Base-by-base conservation (phyloP, 1,284 basidiomycete species). In the Sphaerobolus stellatus region DNA sequence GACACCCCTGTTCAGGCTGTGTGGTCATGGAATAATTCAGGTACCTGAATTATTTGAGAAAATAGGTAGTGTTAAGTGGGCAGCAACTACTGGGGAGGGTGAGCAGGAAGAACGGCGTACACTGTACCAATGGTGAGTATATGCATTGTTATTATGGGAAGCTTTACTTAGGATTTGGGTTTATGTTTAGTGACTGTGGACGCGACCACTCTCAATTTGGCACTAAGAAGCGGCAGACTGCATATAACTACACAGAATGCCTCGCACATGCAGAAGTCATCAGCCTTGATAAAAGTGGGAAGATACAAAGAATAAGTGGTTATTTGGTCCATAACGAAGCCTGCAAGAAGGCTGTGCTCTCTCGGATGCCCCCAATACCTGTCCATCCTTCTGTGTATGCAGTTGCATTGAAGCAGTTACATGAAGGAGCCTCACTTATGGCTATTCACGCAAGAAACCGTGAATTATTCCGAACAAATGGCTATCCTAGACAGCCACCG, bases 341-440 rank as follows among this genome's bases (percentile, higher is more conserved):
- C 0, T 70, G 70, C 52, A 33, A 50, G 9, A 36, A 48, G 7
- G 54, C 66, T 1, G n/a, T 36, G 1, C 40, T 68, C 16, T 44
- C 31, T 4, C 57, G 65, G 2, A 29, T 61, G 1, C 71, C 70
- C 1, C 36, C 61, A 1, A 56, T 70, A 13, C 66, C 69, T 5
- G 54, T 72, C 2, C 68, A 71, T 90, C 86, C 70, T 88, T 86
- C 65, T 88, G 81, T 67, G 88, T 89, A 66, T 88, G 86, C 13
- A 73, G 74, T 2, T 86, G 87, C 73, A 88, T 79, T 7, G 84
- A 84, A 2, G 86, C 81, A 69, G 46, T 56, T 71, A 3, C 49
- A 50, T 22, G 55, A 58, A 33, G 67, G 65, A 22, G 62, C 61
- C 14, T 64, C 51, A 62, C 59, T 61, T 13, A 20, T 54, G 11